Conservation (phyloP, 176 grass and related monocot species). For the Cenchrus fungigraminus region DNA sequence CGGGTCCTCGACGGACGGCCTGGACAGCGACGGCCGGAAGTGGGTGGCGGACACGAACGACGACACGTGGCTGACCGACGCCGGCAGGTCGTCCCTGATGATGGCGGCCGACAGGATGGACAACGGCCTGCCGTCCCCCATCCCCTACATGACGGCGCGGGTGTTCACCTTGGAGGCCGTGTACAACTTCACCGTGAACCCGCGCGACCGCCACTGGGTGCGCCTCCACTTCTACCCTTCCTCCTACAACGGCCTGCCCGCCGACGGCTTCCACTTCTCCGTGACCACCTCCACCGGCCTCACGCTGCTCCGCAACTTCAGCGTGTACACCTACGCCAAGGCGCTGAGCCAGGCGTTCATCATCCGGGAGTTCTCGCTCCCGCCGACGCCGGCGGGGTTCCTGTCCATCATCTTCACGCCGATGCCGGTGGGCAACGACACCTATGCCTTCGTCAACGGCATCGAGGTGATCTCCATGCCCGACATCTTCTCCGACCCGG, state of each 20-base stretch:
- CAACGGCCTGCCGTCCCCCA: conserved; percentile 58
- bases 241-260: conserved; percentile 57
- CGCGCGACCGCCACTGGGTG: conserved; percentile 65
- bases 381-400: conserved; percentile 47
- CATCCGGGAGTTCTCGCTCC: conserved; percentile 71
- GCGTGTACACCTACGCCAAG: conserved; percentile 61
- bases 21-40: conserved; percentile 62
- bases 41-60: conserved; percentile 67
- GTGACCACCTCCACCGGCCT: conserved; percentile 58
- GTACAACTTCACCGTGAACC: conserved; percentile 72
- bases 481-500: conserved; percentile 61
- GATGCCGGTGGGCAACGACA: conserved; percentile 49
- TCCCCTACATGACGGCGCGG: conserved; percentile 78
- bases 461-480: conserved; percentile 84
- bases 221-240: conserved; percentile 91
- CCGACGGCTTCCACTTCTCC: conserved; percentile 62
- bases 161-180: conserved; percentile 61
- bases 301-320: conserved; percentile 82
- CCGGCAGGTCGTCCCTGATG: conserved; percentile 52
- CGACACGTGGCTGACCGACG: conserved; percentile 51
- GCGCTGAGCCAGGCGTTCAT: conserved; percentile 72
- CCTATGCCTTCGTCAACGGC: conserved; percentile 86
- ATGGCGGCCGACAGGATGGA: conserved; percentile 61
- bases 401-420: conserved; percentile 66
- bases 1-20: conserved; percentile 54